These are phyloP conservation scores for Capronia epimyces DNA, from an alignment of 2,329 filamentous ascomycete species.

Conservation along the genomic window DNA sequence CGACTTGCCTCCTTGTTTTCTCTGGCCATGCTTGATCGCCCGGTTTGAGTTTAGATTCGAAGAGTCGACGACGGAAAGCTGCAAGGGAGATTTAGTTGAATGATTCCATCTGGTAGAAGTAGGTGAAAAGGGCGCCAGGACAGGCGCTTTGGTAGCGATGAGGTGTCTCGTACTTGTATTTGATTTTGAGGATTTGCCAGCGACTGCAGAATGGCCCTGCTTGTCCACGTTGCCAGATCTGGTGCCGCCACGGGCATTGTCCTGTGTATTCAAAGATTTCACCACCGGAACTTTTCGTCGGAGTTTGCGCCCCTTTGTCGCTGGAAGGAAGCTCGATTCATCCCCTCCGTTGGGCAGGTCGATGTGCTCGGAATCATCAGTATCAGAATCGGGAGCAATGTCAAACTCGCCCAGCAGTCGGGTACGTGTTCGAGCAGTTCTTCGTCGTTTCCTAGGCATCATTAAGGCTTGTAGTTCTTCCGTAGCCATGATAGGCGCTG, in stretches of 20 bases:
- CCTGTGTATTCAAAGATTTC: conserved; percentile 5
- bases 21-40: background rate
- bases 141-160: conserved; percentile 22
- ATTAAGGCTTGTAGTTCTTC: conserved; percentile 20
- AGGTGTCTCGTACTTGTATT: conserved; percentile 24
- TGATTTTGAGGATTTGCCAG: conserved; percentile 8
- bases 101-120: conserved; percentile 18
- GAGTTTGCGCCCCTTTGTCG: conserved; percentile 11
- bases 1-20: conserved; percentile 2
- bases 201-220: conserved; percentile 3
- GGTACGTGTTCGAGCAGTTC: conserved; percentile 9
- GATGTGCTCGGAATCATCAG: conserved; percentile 1
- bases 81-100: conserved; percentile 28
- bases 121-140: conserved; percentile 22
- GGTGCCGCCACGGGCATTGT: conserved; percentile 3
- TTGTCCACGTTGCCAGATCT: conserved; percentile 8
- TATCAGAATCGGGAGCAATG: conserved; percentile 21
- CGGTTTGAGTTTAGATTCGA: conserved; percentile 4
- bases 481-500: conserved; percentile 14
- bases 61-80: conserved; percentile 20
- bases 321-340: conserved; percentile 25
- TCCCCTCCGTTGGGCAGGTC: conserved; percentile 10
- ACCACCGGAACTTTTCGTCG: conserved; percentile 11
- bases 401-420: conserved; percentile 17
- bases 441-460: conserved; percentile 20